Evolutionary conservation across 352 stramenopile species (phyloP).

Genomic region (Globisporangium echinulatum): DNA sequence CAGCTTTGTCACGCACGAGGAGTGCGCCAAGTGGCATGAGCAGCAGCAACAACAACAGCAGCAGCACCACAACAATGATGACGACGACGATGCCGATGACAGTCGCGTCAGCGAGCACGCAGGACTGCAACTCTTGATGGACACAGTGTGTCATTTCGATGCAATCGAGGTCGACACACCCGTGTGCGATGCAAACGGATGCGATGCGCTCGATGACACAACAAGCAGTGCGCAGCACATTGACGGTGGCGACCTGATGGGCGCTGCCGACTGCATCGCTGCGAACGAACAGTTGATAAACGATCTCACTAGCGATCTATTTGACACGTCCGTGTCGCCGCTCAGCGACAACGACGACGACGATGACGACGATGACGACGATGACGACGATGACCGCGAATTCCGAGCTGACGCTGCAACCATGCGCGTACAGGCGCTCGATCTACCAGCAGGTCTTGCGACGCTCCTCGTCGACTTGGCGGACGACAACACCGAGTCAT

Average conservation of each 20-base stretch:
- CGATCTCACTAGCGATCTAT: neutral
- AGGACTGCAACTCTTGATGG: neutral
- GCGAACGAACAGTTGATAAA: neutral
- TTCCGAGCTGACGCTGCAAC: constrained; percentile 9
- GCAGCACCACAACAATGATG: neutral
- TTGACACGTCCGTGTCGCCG: constrained; percentile 1
- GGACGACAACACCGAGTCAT: neutral
- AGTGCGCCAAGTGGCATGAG: neutral
- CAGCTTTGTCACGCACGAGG: constrained; percentile 1
- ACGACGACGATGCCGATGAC: too few species aligned
- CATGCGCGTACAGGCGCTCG: neutral
- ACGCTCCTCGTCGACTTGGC: neutral
- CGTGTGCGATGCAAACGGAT: neutral
- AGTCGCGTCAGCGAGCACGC: too few species aligned
- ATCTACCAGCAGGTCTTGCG: neutral
- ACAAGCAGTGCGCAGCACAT: neutral
- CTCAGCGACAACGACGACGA: constrained; percentile 2
- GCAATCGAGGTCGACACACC: constrained; percentile 2
- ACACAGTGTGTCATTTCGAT: neutral
- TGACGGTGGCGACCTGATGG: neutral
- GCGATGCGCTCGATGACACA: neutral
- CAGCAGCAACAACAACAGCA: neutral
- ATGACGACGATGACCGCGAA: constrained; percentile 4
- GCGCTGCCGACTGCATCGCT: neutral
- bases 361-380: constrained; percentile 5